These are phyloP conservation scores for Amaranthus tricolor DNA, from an alignment of 179 eudicot genomes.

Conservation along the genomic window DNA sequence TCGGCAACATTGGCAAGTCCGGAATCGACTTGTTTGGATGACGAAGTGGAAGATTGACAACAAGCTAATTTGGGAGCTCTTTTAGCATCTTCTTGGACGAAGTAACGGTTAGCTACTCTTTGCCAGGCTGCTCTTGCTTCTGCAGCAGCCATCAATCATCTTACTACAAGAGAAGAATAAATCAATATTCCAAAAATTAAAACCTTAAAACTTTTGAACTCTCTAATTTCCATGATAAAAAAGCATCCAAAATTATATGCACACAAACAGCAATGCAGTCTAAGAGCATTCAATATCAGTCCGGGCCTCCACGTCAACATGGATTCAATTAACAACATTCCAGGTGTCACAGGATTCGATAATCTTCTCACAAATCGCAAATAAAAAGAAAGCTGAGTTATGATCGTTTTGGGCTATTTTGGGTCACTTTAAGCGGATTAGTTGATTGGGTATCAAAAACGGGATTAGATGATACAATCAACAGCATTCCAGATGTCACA, in stretches of 20 bases:
- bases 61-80: constrained; percentile 95
- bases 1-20: constrained; percentile 43
- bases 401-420: too few relatives aligned
- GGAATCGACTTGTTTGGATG: constrained; percentile 46
- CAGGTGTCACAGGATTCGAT: neutral
- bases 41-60: constrained; percentile 55
- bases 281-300: neutral
- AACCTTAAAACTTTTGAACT: neutral
- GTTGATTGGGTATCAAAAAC: too few relatives aligned
- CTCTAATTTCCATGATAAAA: neutral
- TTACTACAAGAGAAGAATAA: constrained; percentile 25
- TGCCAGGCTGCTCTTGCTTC: constrained; percentile 98
- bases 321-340: neutral
- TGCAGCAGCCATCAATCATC: constrained; percentile 86
- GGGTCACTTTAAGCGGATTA: too few relatives aligned
- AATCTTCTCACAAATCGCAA: too few relatives aligned
- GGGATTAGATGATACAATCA: neutral
- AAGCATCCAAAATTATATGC: neutral
- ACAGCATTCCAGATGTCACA: neutral
- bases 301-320: neutral
- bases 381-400: too few relatives aligned
- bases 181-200: neutral
- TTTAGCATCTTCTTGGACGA: constrained; percentile 97
- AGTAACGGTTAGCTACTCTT: constrained; percentile 86
- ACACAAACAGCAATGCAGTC: neutral